phyloP scores from a whole-genome alignment of 2,329 filamentous ascomycete genomes.

The Chaetomiaceae sp. region DNA sequence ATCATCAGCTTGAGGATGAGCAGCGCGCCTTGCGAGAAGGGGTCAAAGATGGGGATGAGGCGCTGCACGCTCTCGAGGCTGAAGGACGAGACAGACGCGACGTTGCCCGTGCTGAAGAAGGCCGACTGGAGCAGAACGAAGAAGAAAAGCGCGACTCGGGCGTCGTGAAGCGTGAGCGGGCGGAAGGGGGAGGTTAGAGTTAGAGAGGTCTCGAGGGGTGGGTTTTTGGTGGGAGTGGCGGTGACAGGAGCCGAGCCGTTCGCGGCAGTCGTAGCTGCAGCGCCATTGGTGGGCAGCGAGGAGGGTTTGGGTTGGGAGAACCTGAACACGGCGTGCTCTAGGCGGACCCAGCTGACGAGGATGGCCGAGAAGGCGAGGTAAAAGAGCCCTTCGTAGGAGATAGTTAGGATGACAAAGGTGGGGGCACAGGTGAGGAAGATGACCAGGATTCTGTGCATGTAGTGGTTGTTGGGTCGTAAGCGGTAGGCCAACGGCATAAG shows the following conservation, averaged over 20 bases:
- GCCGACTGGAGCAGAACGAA: conserved; percentile 90
- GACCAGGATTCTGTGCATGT: conserved; percentile 81
- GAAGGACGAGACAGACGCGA: conserved; percentile 90
- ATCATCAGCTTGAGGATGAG: conserved; percentile 87
- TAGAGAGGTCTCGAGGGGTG: background rate
- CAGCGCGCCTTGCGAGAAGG: conserved; percentile 84
- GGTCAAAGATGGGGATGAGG: conserved; percentile 87
- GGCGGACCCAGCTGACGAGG: conserved; percentile 82
- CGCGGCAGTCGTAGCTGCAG: background rate
- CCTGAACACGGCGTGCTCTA: conserved; percentile 73
- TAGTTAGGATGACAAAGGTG: conserved; percentile 90
- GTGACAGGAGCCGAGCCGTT: conserved; percentile 31
- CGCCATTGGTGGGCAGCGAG: conserved; percentile 20
- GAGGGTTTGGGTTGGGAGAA: conserved; percentile 30
- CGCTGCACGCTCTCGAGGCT: conserved; percentile 85
- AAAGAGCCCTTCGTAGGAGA: conserved; percentile 95
- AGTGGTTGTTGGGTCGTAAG: conserved; percentile 75
- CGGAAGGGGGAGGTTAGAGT: conserved; percentile 44
- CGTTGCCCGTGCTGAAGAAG: conserved; percentile 95
- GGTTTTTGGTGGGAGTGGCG: no score
- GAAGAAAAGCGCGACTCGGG: conserved; percentile 88
- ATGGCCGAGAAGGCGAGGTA: conserved; percentile 84
- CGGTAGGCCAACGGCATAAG: conserved; percentile 77
- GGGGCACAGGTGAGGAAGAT: conserved; percentile 92
- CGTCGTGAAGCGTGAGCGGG: conserved; percentile 73